A percentile compares a stretch with the other conserved stretches of the same genome.
These are phyloP conservation scores for Coniophora puteana DNA, from an alignment of 1,284 basidiomycete genomes.

Conservation along the genomic window DNA sequence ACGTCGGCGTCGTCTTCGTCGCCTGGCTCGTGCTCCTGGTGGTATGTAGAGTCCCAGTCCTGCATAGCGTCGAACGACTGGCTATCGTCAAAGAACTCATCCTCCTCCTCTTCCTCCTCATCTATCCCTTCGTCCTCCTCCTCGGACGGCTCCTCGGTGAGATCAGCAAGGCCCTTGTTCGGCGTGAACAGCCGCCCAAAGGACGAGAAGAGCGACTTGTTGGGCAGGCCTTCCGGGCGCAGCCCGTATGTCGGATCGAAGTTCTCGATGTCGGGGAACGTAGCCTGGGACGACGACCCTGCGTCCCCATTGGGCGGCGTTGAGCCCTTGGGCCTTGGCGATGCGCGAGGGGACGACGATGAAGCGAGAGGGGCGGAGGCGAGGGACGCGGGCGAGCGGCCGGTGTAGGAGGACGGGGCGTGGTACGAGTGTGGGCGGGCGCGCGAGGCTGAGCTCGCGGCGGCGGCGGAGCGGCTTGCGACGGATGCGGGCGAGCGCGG, in stretches of 20 bases:
- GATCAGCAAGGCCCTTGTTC: slow-evolving; percentile 71
- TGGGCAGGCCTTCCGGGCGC: slow-evolving; percentile 85
- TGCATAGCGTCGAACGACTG: slow-evolving; percentile 60
- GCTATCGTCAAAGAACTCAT: too few relatives aligned
- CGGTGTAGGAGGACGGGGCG: too few relatives aligned
- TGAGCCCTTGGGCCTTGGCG: slow-evolving; percentile 20
- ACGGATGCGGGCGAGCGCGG: slow-evolving; percentile 32
- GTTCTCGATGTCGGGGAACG: slow-evolving; percentile 79
- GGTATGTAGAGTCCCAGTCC: slow-evolving; percentile 64
- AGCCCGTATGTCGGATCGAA: slow-evolving; percentile 98
- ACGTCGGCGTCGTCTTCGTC: too few relatives aligned
- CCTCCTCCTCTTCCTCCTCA: slow-evolving; percentile 43
- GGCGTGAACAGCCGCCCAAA: slow-evolving; percentile 71
- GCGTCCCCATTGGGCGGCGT: slow-evolving; percentile 30
- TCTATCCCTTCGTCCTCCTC: slow-evolving; percentile 35
- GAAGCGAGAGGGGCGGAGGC: too few relatives aligned
- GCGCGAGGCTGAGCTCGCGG: slow-evolving; percentile 14
- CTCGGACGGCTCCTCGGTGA: slow-evolving; percentile 64
- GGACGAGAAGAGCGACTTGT: slow-evolving; percentile 65
- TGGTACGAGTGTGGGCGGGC: slow-evolving; percentile 18
- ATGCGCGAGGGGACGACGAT: too few relatives aligned
- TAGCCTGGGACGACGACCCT: slow-evolving; percentile 53
- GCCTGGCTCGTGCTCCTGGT: slow-evolving; percentile 33
- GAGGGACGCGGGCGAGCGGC: slow-evolving; percentile 8
- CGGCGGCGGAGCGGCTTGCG: slow-evolving; percentile 26